Conservation (phyloP, 805 yeast genomes). For the Candida dajiaensis region DNA sequence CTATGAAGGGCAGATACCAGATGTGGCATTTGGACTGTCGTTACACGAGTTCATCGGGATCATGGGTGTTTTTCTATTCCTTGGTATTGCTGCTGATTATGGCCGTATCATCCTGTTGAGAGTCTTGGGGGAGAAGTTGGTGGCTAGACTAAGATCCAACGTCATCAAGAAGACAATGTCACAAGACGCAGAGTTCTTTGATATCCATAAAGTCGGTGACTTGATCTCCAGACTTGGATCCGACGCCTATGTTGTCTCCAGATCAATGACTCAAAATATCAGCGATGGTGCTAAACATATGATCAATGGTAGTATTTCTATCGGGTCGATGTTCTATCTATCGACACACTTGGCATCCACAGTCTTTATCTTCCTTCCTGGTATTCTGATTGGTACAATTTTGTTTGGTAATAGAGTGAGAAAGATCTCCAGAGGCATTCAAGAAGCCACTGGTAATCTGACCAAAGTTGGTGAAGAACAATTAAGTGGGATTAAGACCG, state of each 20-base stretch:
- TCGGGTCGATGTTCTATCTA: conserved; percentile 86
- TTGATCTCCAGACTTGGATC: conserved; percentile 83
- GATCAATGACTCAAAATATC: conserved; percentile 83
- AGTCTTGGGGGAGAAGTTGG: conserved; percentile 79
- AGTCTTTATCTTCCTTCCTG: conserved; percentile 76
- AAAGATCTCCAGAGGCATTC: conserved; percentile 67
- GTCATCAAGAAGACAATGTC: conserved; percentile 72
- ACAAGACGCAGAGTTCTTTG: conserved; percentile 92
- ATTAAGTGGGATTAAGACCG: conserved; percentile 77
- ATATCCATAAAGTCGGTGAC: conserved; percentile 91
- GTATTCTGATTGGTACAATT: conserved; percentile 68
- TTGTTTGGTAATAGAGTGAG: conserved; percentile 82
- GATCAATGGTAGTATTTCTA: conserved; percentile 78
- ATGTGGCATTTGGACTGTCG: conserved; percentile 46
- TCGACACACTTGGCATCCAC: conserved; percentile 76
- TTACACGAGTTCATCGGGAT: conserved; percentile 55
- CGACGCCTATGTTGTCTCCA: conserved; percentile 85
- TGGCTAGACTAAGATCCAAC: conserved; percentile 73
- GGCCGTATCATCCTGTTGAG: conserved; percentile 68
- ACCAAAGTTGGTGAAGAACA: conserved; percentile 94
- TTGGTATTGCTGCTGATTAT: conserved; percentile 69
- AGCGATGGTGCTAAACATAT: conserved; percentile 86
- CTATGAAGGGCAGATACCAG: conserved; percentile 25
- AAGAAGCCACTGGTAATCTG: conserved; percentile 78
- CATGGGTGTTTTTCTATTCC: conserved; percentile 34